Base-by-base conservation (phyloP, 257 asterid species). In the Solanum dulcamara region DNA sequence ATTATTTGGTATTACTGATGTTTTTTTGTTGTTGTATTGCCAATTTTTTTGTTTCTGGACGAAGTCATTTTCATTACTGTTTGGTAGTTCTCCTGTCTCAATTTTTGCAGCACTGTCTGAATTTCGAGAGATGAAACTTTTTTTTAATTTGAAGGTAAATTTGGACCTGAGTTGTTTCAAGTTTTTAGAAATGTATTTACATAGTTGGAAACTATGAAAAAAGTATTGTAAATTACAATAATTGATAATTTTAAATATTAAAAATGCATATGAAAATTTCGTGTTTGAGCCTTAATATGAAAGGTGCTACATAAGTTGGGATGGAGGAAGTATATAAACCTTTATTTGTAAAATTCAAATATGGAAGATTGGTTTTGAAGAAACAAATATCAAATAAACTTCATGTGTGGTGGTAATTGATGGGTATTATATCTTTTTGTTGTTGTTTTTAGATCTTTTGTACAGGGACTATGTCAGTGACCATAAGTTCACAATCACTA, bases 401-500 rank as follows among this genome's bases (percentile, higher is more conserved):
- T 40, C 22, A 13, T 40, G 7, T 40, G 33, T 72, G 81, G 5
- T 40, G 55, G 35, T 40, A 72, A 40, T n/a, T 72, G 80, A 71
- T 71, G 12, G 55, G 24, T 74, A 13, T 42, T 74, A 14, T 22
- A 30, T 67, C 15, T 37, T 33, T 50, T 13, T 28, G 4, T 74
- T 84, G 18, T 51, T 60, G 24, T 59, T 75, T 70, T 77, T 48
- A 85, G 87, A 85, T 85, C 87, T 85, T 85, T 81, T 85, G 70
- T 85, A 85, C 85, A 70, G 53, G 32, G 87, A 85, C 72, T 85
- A 85, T 75, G 85, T 62, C 30, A 50, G 67, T 75, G 87, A 85
- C 72, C 87, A 85, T 33, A 85, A 80, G 82, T 85, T 85, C 38
- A 81, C 87, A 33, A 15, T 85, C 72, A 85, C 87, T n/a, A 85